Base-by-base conservation (phyloP, 208 protist genomes). In the Trypanosoma vivax region DNA sequence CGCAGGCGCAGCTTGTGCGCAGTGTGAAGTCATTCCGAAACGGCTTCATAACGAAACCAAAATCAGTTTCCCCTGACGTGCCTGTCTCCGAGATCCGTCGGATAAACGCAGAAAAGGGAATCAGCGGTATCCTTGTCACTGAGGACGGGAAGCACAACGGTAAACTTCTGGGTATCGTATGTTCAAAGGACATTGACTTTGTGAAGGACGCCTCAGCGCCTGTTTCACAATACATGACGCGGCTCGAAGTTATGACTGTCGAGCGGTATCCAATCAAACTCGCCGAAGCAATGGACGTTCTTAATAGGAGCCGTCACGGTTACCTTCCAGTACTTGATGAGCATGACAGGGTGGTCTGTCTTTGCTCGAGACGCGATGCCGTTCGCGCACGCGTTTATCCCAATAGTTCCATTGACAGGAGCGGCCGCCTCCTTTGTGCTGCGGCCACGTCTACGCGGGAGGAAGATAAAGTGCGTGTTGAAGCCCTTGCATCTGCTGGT, bases 311-410 rank as follows among this genome's bases (percentile, higher is more conserved):
- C 70, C 88, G 77, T 49, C 92, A 90, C 61, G 93, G 92, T 16
- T 99, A 99, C 76, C 80, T 99, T 19, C 97, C 97, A 11, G 94
- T 99, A 18, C 71, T 99, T 21, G 95, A 98, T 70, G 83, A 95
- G 29, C 50, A 77, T 1, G 87, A 79, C 52, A 74, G 96, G 29
- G 87, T 98, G 7, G 75, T 96, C 18, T 93, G 90, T 37, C 79
- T 98, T 24, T 94, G 86, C 69, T 92, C 85, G 30, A 76, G 85
- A 46, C 83, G 83, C 49, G 83, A 95, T 60, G 81, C 85, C 25
- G 80, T 83, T 41, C 79, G 80, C 27, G 78, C 83, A n/a, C 85
- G 83, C 24, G 47, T 72, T 49, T 93, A 81, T 60, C 89, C 85
- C 6, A 50, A 92, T 68, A 85, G 79, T 64, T 91, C 80, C 28